These are phyloP conservation scores for Colletotrichum costaricense DNA, from an alignment of 2,329 filamentous ascomycete species.

Conservation along the genomic window DNA sequence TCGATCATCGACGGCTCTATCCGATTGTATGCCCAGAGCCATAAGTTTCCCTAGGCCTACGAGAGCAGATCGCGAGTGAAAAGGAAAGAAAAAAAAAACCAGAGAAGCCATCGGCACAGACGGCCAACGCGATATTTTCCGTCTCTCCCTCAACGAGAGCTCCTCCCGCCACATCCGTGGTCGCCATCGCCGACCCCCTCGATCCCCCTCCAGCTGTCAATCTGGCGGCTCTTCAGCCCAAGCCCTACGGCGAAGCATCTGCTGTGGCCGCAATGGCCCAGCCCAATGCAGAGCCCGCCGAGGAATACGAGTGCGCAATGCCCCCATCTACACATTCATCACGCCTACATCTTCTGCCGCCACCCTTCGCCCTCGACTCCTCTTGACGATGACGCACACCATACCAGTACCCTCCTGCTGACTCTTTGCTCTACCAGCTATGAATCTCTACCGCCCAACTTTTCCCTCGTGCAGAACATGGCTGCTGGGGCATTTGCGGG, in stretches of 20 bases:
- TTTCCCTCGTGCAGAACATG: slow-evolving; percentile 95
- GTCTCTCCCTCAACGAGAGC: slow-evolving; percentile 20
- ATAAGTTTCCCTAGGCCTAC: not conserved
- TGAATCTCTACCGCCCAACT: slow-evolving; percentile 93
- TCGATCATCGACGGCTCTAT: not conserved
- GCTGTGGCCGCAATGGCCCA: slow-evolving; percentile 78
- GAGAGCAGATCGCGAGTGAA: not conserved
- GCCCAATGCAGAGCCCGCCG: slow-evolving; percentile 71
- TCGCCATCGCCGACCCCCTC: slow-evolving; percentile 31
- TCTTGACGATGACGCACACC: not conserved
- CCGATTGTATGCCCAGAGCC: slow-evolving; percentile 5
- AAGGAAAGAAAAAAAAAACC: not conserved
- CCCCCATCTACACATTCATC: slow-evolving; percentile 8
- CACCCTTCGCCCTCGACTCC: not conserved
- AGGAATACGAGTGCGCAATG: slow-evolving; percentile 72
- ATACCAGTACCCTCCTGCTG: slow-evolving; percentile 19
- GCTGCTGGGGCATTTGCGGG: slow-evolving; percentile 95
- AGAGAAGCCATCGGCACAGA: slow-evolving; percentile 15
- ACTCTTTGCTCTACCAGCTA: slow-evolving; percentile 65
- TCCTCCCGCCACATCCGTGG: slow-evolving; percentile 12
- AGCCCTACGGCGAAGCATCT: slow-evolving; percentile 71
- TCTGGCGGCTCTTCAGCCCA: slow-evolving; percentile 72
- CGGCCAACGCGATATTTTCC: slow-evolving; percentile 7
- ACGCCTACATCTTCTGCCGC: not conserved
- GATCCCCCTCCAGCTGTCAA: slow-evolving; percentile 54